Conservation (phyloP, 2,329 filamentous ascomycete species). For the Periglandula ipomoeae region DNA sequence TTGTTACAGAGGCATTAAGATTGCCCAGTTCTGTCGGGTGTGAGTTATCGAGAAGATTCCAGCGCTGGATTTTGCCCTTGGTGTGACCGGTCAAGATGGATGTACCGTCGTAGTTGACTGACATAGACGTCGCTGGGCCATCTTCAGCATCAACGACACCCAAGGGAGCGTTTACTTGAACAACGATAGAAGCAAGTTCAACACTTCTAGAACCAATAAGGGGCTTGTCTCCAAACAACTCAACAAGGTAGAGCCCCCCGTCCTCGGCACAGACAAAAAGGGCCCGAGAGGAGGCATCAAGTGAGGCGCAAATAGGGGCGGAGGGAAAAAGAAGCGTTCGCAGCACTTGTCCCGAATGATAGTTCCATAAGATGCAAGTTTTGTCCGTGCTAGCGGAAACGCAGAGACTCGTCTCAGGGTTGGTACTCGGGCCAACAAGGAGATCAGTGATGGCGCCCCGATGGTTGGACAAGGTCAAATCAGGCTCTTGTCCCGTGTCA, state of each 20-base stretch:
- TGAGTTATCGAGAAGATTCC: conserved; percentile 66
- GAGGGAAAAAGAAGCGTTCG: conserved; percentile 73
- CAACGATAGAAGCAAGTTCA: conserved; percentile 47
- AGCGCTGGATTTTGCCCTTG: conserved; percentile 68
- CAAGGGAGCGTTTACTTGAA: conserved; percentile 44
- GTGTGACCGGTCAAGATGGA: conserved; percentile 71
- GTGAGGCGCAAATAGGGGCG: conserved; percentile 59
- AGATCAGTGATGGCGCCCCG: conserved; percentile 62
- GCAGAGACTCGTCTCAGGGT: conserved; percentile 65
- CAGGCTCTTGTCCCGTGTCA: conserved; percentile 54
- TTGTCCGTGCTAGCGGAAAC: conserved; percentile 79
- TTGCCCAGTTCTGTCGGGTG: conserved; percentile 59
- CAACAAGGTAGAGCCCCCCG: conserved; percentile 69
- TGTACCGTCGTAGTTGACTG: conserved; percentile 74
- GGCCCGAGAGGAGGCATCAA: conserved; percentile 78
- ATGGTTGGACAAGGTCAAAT: conserved; percentile 70
- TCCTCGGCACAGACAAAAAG: conserved; percentile 76
- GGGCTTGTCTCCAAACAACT: conserved; percentile 53
- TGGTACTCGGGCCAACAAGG: conserved; percentile 54
- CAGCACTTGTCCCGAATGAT: conserved; percentile 65
- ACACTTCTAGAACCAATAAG: conserved; percentile 43
- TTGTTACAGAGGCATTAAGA: conserved; percentile 75
- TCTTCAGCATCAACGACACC: conserved; percentile 51
- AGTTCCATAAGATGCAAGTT: conserved; percentile 90
- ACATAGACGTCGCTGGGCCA: conserved; percentile 58